Evolutionary conservation across 108 stramenopile species (phyloP).

Genomic region (Conticribra weissflogii): DNA sequence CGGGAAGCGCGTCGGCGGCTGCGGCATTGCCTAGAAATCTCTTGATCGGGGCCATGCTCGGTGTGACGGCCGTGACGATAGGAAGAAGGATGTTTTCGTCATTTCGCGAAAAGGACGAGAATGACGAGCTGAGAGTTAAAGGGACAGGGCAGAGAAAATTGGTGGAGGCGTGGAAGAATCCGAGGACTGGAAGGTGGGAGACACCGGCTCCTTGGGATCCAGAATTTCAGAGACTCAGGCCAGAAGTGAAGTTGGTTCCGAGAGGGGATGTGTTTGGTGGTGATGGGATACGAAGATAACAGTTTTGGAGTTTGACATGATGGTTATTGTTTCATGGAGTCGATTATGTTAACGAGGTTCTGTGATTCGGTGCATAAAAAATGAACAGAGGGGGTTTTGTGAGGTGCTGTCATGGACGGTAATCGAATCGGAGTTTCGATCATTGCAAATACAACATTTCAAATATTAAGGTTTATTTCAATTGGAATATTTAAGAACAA

Average conservation of each 20-base stretch:
- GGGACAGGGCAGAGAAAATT: slow-evolving; percentile 41
- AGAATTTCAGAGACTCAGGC: slow-evolving; percentile 63
- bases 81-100: slow-evolving; percentile 11
- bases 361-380: too few relatives aligned
- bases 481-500: too few relatives aligned
- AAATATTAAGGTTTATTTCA: too few relatives aligned
- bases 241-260: slow-evolving; percentile 66
- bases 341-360: too few relatives aligned
- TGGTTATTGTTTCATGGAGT: too few relatives aligned
- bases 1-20: slow-evolving; percentile 29
- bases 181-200: slow-evolving; percentile 71
- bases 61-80: slow-evolving; percentile 21
- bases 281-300: too few relatives aligned
- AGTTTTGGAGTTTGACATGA: too few relatives aligned
- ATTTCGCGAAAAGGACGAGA: neutral
- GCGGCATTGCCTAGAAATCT: slow-evolving; percentile 45
- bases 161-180: slow-evolving; percentile 89
- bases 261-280: slow-evolving; percentile 80
- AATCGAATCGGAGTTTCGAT: too few relatives aligned
- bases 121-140: slow-evolving; percentile 23
- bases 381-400: too few relatives aligned
- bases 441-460: too few relatives aligned
- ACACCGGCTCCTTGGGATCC: slow-evolving; percentile 86
- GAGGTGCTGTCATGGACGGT: too few relatives aligned
- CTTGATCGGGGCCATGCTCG: slow-evolving; percentile 46